Evolutionary conservation across 805 yeast genomes (phyloP).

Genomic region (Yarrowia porcina): DNA sequence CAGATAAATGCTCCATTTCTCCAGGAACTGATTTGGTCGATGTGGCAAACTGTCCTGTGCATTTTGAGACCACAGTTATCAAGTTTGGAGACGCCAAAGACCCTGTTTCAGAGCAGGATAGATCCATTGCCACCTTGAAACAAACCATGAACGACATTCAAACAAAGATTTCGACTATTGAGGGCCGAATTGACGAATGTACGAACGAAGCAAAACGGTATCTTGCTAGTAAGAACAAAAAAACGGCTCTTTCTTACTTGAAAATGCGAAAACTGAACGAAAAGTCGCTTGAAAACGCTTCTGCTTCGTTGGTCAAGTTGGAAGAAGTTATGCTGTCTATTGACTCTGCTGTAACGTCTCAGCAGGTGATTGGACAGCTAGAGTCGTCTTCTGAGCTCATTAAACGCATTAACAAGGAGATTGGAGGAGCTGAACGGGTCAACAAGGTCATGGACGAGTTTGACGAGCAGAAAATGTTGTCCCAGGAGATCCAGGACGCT

Average conservation of each 20-base stretch:
- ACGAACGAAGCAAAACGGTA: not conserved
- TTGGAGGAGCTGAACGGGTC: slow-evolving; percentile 24
- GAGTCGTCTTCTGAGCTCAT: slow-evolving; percentile 4
- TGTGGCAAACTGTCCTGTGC: not conserved
- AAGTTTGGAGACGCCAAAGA: slow-evolving; percentile 13
- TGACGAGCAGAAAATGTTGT: slow-evolving; percentile 16
- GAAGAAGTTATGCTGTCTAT: slow-evolving; percentile 11
- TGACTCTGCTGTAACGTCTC: slow-evolving; percentile 2
- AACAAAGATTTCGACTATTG: not conserved
- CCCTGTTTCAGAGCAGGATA: not conserved
- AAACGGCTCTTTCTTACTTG: slow-evolving; percentile 1
- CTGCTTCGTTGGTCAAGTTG: not conserved
- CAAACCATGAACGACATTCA: slow-evolving; percentile 6
- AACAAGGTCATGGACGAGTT: slow-evolving; percentile 25
- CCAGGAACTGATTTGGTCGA: slow-evolving; percentile 10
- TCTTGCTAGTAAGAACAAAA: not conserved
- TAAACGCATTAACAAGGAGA: slow-evolving; percentile 18
- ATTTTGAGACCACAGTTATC: not conserved
- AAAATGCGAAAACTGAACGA: slow-evolving; percentile 18
- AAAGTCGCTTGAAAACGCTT: slow-evolving; percentile 1
- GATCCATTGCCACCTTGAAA: slow-evolving; percentile 6
- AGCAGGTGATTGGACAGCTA: slow-evolving; percentile 2
- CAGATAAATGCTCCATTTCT: slow-evolving; percentile 1
- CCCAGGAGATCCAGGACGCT: not conserved
- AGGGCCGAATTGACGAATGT: slow-evolving; percentile 2